These are phyloP conservation scores for Chaetomium olivaceum DNA, from an alignment of 2,329 filamentous ascomycete genomes.

Conservation along the genomic window DNA sequence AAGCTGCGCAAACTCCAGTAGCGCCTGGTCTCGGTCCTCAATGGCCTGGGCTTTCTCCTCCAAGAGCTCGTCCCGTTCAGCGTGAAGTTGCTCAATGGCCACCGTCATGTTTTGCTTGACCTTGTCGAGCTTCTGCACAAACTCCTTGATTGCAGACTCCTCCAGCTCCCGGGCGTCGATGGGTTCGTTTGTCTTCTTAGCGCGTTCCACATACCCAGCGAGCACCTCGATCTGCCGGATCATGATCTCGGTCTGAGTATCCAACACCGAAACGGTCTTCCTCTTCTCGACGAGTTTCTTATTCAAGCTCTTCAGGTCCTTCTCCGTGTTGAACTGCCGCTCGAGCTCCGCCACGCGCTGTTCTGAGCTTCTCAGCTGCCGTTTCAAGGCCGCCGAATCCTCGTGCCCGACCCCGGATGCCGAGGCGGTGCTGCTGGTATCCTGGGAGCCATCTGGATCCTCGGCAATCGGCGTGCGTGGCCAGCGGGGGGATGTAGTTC, in stretches of 20 bases:
- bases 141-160: constrained; percentile 86
- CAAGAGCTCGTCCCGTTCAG: constrained; percentile 75
- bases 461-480: constrained; percentile 66
- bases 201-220: constrained; percentile 82
- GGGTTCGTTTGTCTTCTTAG: constrained; percentile 78
- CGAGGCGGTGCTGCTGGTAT: constrained; percentile 72
- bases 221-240: constrained; percentile 88
- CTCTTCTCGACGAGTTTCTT: constrained; percentile 88
- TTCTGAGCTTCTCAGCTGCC: constrained; percentile 78
- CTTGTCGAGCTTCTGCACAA: constrained; percentile 72
- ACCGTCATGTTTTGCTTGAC: constrained; percentile 61
- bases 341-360: constrained; percentile 85
- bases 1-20: constrained; percentile 93
- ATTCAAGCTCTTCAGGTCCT: constrained; percentile 73
- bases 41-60: constrained; percentile 83
- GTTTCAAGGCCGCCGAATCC: constrained; percentile 67
- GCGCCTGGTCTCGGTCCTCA: constrained; percentile 85
- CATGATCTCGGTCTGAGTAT: constrained; percentile 94
- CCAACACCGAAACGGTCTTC: constrained; percentile 90
- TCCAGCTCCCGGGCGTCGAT: constrained; percentile 82
- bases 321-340: constrained; percentile 68
- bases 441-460: constrained; percentile 51
- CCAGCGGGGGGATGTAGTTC: constrained; percentile 67
- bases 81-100: constrained; percentile 60
- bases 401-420: constrained; percentile 57